Base-by-base conservation (phyloP, 2,329 filamentous ascomycete species). In the Dactylella cylindrospora region DNA sequence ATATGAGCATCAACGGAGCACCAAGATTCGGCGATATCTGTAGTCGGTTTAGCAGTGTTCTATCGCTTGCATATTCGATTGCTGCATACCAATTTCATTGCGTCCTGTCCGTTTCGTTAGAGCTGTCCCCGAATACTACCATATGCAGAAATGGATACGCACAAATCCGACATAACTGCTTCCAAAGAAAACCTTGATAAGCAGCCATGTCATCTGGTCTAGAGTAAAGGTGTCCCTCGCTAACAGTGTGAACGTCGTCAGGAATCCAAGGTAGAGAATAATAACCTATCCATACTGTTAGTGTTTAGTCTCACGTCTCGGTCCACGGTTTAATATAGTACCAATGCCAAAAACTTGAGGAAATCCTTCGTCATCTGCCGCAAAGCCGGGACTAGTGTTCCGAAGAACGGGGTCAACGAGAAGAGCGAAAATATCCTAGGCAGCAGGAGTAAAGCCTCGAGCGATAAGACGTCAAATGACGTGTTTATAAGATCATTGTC, bases 341-440 rank as follows among this genome's bases (percentile, higher is more conserved):
- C 65, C 55, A 66, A 46, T 12, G 67, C 53, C 73, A 83, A 80
- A 70, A 93, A 95, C 70, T 90, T 90, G 72, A 90, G 73, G 71
- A 95, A 95, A 71, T 95, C 89, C 73, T 90, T 91, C 31, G 86
- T 86, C 90, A 96, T 96, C 71, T 91, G 88, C 71, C 93, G 93
- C 44, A 96, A 78, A 66, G 90, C 94, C 0, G 90, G 90, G 60
- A 96, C 90, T 77, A 80, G 67, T 0, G 86, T 93, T 33, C 88
- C 90, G 79, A 93, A 96, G 71, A 94, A 95, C 1, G 88, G 88
- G 68, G 89, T 89, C 66, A 96, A 73, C 70, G 86, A 91, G 65
- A 95, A 78, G 46, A 96, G 80, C 10, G 90, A 94, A 74, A 86
- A 95, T 67, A 95, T 86, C 61, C 88, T 84, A 33, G 90, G 90